phyloP scores from a whole-genome alignment of 2,329 filamentous ascomycete species.

The Colletotrichum scovillei region DNA sequence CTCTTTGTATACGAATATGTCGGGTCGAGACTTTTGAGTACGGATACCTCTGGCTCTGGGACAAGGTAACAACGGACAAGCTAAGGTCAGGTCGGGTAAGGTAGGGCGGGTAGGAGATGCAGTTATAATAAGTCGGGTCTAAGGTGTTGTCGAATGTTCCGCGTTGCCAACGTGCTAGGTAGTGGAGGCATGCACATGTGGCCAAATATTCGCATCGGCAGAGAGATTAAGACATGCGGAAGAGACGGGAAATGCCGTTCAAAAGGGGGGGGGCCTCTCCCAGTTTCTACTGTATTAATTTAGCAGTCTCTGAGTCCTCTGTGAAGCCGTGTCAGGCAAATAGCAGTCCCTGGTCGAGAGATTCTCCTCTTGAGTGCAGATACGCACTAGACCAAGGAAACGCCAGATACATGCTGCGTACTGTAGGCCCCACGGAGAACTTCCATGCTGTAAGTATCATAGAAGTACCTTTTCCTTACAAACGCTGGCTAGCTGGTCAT shows the following conservation, averaged over 20 bases:
- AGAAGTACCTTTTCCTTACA: not conserved
- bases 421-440: not conserved
- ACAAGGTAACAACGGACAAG: not conserved
- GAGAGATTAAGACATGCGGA: not conserved
- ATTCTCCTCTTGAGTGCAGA: not conserved
- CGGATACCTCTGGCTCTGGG: too few species aligned
- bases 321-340: not conserved
- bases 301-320: not conserved
- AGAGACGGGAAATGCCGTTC: not conserved
- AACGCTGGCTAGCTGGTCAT: not conserved
- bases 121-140: constrained; percentile 4
- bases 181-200: not conserved
- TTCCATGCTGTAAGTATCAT: not conserved
- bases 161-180: not conserved
- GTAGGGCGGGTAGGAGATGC: constrained; percentile 5
- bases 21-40: too few species aligned
- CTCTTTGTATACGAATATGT: too few species aligned
- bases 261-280: not conserved
- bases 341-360: not conserved
- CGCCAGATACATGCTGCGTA: not conserved
- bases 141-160: not conserved
- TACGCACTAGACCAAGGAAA: not conserved
- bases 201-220: not conserved
- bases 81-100: not conserved
- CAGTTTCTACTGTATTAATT: not conserved